phyloP scores from a whole-genome alignment of 2,329 filamentous ascomycete genomes.

The Seiridium cupressi region DNA sequence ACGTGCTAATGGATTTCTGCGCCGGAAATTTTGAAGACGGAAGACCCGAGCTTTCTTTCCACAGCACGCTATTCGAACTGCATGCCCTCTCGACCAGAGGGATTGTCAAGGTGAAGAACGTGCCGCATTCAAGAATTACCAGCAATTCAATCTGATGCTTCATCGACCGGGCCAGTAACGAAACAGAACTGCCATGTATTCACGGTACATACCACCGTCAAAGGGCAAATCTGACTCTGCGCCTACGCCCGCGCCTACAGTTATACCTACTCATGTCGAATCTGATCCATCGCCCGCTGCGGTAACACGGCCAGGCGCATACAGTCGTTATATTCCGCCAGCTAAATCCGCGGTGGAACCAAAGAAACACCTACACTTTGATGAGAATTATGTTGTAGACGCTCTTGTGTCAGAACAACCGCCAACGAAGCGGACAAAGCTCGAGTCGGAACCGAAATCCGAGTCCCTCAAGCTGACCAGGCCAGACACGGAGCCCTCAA shows the following conservation, averaged over 20 bases:
- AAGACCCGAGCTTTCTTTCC: not conserved
- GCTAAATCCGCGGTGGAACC: constrained; percentile 21
- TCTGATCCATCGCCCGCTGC: not conserved
- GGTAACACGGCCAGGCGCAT: constrained; percentile 21
- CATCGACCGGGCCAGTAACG: not conserved
- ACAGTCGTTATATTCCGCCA: constrained; percentile 35
- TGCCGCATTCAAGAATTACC: no score
- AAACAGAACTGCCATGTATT: constrained; percentile 28
- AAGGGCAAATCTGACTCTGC: not conserved
- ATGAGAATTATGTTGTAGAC: constrained; percentile 13
- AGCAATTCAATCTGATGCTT: not conserved
- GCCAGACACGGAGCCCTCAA: constrained; percentile 15
- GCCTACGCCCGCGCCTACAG: not conserved
- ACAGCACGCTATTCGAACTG: not conserved
- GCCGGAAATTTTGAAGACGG: not conserved
- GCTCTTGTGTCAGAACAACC: constrained; percentile 27
- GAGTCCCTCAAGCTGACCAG: not conserved
- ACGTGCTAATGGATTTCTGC: not conserved
- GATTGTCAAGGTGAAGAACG: no score
- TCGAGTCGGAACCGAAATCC: not conserved
- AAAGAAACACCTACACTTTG: constrained; percentile 14
- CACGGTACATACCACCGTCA: constrained; percentile 37
- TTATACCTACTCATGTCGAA: not conserved
- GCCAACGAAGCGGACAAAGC: constrained; percentile 9
- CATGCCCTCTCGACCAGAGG: no score